Percentiles rank a stretch among this genome's conserved stretches.
Evolutionary conservation across 805 yeast species (phyloP).

Genomic region (Candida dendrica): DNA sequence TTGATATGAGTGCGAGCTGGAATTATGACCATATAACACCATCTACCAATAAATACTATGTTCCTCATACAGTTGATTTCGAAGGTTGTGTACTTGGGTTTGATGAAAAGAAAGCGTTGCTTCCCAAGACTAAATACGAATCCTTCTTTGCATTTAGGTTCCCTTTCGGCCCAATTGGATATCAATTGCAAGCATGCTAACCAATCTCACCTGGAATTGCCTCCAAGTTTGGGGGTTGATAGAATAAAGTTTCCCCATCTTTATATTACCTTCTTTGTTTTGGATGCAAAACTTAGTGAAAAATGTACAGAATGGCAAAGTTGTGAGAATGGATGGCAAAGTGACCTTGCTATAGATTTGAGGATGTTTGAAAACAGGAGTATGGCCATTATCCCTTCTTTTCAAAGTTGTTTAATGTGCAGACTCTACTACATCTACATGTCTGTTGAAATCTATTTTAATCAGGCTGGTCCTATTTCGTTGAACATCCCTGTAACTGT

Average conservation of each 20-base stretch:
- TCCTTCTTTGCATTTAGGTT: conserved; percentile 51
- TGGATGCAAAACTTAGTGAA: no score
- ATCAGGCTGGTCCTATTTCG: conserved; percentile 20
- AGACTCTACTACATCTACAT: conserved; percentile 51
- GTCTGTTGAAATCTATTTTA: conserved; percentile 31
- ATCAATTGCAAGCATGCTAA: conserved; percentile 38
- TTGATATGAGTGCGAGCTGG: conserved; percentile 47
- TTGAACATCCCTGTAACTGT: conserved; percentile 31
- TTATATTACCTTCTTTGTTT: no score
- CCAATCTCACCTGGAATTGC: conserved; percentile 24
- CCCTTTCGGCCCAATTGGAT: conserved; percentile 45
- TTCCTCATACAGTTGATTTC: conserved; percentile 14
- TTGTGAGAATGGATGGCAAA: conserved; percentile 30
- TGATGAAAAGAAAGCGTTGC: conserved; percentile 34
- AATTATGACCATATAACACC: conserved; percentile 26
- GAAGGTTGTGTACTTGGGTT: conserved; percentile 30
- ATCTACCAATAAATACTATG: neutral
- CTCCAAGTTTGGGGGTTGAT: conserved; percentile 36
- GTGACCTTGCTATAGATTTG: conserved; percentile 28
- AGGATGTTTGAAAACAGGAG: conserved; percentile 30
- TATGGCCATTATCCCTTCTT: conserved; percentile 50
- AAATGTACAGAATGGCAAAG: no score
- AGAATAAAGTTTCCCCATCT: conserved; percentile 15
- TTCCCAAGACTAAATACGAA: conserved; percentile 42
- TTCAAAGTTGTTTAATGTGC: conserved; percentile 55